Evolutionary conservation across 805 yeast genomes (phyloP), one percentile per base, ranked within the genome.

Genomic region (Dipodascus albidus): DNA sequence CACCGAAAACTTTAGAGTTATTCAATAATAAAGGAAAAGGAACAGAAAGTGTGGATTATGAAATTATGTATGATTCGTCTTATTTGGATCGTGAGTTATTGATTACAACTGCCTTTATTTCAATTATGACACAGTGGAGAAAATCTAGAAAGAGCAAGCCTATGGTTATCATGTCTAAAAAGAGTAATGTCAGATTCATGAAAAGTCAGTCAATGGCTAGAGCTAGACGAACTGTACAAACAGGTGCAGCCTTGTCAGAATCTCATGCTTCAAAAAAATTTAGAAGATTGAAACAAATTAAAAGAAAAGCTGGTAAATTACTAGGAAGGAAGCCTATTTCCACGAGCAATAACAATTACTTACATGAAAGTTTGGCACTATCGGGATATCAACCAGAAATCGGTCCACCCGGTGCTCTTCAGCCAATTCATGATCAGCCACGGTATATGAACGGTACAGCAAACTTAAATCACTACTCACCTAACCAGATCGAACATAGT

Each of bases 101-200:
- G 8, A 47, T 47, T n/a, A 27, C 49, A 8, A 47, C 49, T 47
- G 49, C 49, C n/a, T 47, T 47, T 27, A 17, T 47, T 11, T 20
- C 49, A 14, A 47, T 47, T 8, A 47, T 47, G 49, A 47, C 49
- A 4, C 49, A 47, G 22, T 47, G 49, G 49, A 20, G n/a, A n/a
- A 47, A n/a, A 19, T 47, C 31, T 19, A 47, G 19, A 17, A 38
- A 38, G 44, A 38, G 14, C 15, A 38, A 38, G 11, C 49, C 4
- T 4, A 4, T 47, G 22, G 4, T 27, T 20, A 19, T 15, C 3
- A 17, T 17, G 19, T 23, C 49, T 19, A 23, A 22, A 22, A 47
- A n/a, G 22, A 3, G 27, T 17, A 47, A 47, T 6, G 24, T 47
- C 31, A 47, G 22, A 19, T 23, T 22, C 19, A 17, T 47, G 31